These are phyloP conservation scores for Schizosaccharomyces octosporus DNA, from an alignment of 805 yeast species.

Conservation along the genomic window DNA sequence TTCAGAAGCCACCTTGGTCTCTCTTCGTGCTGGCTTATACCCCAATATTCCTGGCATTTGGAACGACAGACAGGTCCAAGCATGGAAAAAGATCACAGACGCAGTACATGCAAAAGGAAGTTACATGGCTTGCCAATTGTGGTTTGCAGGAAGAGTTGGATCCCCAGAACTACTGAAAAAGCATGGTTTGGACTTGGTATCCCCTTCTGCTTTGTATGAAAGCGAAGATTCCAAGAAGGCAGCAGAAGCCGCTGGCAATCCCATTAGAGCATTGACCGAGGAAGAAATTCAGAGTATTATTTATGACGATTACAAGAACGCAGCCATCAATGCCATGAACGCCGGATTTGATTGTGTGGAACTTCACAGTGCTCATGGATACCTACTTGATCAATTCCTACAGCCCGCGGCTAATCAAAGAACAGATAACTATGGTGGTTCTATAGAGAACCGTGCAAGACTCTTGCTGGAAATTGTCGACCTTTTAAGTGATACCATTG, in stretches of 20 bases:
- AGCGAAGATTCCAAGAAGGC: no score
- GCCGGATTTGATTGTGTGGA: not conserved
- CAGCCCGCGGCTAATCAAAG: not conserved
- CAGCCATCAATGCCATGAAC: not conserved
- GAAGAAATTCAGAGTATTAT: no score
- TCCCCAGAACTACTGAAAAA: no score
- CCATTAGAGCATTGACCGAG: no score
- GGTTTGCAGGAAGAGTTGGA: constrained; percentile 22
- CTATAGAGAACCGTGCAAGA: not conserved
- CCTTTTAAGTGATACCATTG: no score
- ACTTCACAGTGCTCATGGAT: not conserved
- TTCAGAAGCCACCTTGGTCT: constrained; percentile 27
- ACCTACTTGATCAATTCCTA: not conserved
- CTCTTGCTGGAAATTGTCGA: no score
- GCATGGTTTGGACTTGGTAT: no score
- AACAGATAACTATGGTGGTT: not conserved
- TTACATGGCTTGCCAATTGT: constrained; percentile 20
- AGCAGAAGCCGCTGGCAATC: no score
- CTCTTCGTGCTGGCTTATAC: constrained; percentile 15
- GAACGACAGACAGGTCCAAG: constrained; percentile 65
- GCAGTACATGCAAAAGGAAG: constrained; percentile 23
- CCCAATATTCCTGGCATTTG: constrained; percentile 17
- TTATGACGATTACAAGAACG: not conserved
- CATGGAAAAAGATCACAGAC: constrained; percentile 35
- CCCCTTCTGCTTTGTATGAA: no score